Evolutionary conservation across 2,329 filamentous ascomycete species (phyloP).

Genomic region (Microcyclospora tardicrescens): DNA sequence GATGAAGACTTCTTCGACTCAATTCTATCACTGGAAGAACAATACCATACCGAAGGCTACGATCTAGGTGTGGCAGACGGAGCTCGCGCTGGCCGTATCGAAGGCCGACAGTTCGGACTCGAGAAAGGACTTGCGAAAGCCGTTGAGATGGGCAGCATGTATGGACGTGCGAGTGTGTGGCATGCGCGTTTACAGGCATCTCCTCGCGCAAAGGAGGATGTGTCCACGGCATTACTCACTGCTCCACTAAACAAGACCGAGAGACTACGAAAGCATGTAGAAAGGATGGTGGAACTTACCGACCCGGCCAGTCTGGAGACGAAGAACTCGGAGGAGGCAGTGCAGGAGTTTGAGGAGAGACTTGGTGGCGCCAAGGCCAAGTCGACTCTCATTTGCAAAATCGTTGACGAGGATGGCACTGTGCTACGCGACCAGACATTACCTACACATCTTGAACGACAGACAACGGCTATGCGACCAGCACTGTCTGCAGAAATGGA

Average conservation of each 20-base stretch:
- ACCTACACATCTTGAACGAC: constrained; percentile 1
- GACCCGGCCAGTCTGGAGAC: constrained; percentile 67
- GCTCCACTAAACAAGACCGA: constrained; percentile 33
- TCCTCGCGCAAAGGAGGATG: neutral
- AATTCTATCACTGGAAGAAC: constrained; percentile 47
- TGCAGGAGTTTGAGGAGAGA: constrained; percentile 83
- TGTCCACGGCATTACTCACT: neutral
- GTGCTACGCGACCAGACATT: neutral
- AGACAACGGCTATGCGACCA: neutral
- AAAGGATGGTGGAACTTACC: constrained; percentile 60
- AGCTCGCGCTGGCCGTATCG: constrained; percentile 60
- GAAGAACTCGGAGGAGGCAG: constrained; percentile 74
- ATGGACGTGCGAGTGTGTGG: constrained; percentile 75
- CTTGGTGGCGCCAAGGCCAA: constrained; percentile 74
- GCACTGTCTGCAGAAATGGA: constrained; percentile 23
- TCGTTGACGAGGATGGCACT: constrained; percentile 37
- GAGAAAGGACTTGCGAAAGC: constrained; percentile 94
- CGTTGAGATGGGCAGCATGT: constrained; percentile 61
- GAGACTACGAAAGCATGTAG: constrained; percentile 64
- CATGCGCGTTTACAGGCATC: constrained; percentile 49
- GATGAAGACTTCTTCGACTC: constrained; percentile 34
- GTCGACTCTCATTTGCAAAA: constrained; percentile 69
- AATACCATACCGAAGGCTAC: constrained; percentile 76
- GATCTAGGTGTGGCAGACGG: constrained; percentile 63
- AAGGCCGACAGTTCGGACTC: constrained; percentile 81